Percentiles rank a stretch among this genome's conserved stretches.
phyloP scores from a whole-genome alignment of 108 stramenopile genomes.

The Poteriospumella lacustris region DNA sequence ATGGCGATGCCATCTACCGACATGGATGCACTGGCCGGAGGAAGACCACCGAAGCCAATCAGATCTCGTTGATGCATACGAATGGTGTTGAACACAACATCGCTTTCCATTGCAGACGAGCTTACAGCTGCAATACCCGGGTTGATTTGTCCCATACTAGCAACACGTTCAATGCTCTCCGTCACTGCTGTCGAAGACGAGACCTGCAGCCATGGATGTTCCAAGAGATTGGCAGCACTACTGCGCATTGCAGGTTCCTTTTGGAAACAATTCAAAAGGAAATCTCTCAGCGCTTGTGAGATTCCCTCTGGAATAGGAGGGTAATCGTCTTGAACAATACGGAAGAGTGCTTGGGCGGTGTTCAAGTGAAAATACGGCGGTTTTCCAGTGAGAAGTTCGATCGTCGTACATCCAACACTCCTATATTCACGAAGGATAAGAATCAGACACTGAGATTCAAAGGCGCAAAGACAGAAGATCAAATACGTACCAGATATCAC shows the following conservation, averaged over 20 bases:
- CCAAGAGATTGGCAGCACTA: too few relatives aligned
- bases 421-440: background rate
- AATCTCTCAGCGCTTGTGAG: constrained; percentile 39
- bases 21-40: too few relatives aligned
- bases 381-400: constrained; percentile 55
- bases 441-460: background rate
- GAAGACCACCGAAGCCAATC: too few relatives aligned
- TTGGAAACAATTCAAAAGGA: constrained; percentile 48
- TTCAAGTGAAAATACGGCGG: constrained; percentile 55
- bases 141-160: too few relatives aligned
- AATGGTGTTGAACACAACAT: too few relatives aligned
- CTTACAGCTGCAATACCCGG: too few relatives aligned
- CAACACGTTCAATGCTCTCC: too few relatives aligned
- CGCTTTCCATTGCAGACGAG: too few relatives aligned
- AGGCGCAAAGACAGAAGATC: background rate
- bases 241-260: constrained; percentile 43
- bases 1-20: too few relatives aligned
- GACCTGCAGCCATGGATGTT: too few relatives aligned
- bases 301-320: constrained; percentile 52
- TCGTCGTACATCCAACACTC: constrained; percentile 49
- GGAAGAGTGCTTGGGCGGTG: constrained; percentile 52
- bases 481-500: constrained; percentile 50
- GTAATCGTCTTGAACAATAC: constrained; percentile 54
- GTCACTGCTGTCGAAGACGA: too few relatives aligned
- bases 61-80: too few relatives aligned